phyloP scores from a whole-genome alignment of 2,329 filamentous ascomycete species.

The Graphium sp. region DNA sequence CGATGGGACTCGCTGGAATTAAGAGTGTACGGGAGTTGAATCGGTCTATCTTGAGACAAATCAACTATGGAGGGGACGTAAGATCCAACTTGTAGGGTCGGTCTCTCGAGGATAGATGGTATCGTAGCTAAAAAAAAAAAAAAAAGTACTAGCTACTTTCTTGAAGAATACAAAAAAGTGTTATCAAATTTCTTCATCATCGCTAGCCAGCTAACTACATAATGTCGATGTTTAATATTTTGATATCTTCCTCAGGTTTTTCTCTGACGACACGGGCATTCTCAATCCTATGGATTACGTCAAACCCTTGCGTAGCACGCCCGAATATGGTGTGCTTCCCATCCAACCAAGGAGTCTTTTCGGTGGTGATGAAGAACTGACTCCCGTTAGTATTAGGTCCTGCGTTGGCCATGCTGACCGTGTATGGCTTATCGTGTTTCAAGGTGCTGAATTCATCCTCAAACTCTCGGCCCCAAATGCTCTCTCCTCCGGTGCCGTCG shows the following conservation, averaged over 20 bases:
- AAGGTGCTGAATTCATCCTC: slow-evolving; percentile 85
- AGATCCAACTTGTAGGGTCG: too few relatives aligned
- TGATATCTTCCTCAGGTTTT: slow-evolving; percentile 93
- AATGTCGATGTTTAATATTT: slow-evolving; percentile 77
- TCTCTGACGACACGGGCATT: slow-evolving; percentile 75
- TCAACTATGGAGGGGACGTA: too few relatives aligned
- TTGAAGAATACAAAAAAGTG: background rate
- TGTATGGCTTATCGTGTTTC: slow-evolving; percentile 92
- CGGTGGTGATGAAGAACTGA: slow-evolving; percentile 97
- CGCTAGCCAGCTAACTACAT: slow-evolving; percentile 14
- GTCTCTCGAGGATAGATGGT: too few relatives aligned
- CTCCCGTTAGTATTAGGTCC: slow-evolving; percentile 89
- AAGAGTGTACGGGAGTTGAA: slow-evolving; percentile 15
- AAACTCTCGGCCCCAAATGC: slow-evolving; percentile 85
- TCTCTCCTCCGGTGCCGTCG: slow-evolving; percentile 79
- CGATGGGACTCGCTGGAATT: slow-evolving; percentile 31
- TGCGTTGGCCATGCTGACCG: slow-evolving; percentile 93
- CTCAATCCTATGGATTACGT: slow-evolving; percentile 93
- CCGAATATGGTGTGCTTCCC: slow-evolving; percentile 95
- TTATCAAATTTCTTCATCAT: background rate
- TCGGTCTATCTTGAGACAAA: slow-evolving; percentile 12
- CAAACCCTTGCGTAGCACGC: slow-evolving; percentile 72
- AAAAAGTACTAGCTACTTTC: background rate
- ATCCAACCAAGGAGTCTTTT: slow-evolving; percentile 92
- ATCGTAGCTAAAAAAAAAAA: background rate